phyloP scores from a whole-genome alignment of 768 basidiomycete genomes.

The Rhodotorula paludigena region DNA sequence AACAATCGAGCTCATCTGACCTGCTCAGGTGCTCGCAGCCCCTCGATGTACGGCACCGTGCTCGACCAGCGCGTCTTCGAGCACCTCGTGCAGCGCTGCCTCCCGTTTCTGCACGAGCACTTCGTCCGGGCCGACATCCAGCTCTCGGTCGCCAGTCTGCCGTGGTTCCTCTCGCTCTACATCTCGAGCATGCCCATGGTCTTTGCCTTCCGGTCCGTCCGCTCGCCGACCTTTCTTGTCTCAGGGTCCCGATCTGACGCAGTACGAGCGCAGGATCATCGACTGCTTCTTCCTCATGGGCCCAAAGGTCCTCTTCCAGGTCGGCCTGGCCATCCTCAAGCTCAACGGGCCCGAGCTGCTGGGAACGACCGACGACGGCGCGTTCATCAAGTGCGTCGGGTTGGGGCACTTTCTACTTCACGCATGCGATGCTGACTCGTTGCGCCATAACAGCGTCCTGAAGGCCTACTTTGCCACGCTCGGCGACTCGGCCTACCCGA shows the following conservation, averaged over 20 bases:
- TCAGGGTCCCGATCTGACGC: neutral
- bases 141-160: slow-evolving; percentile 89
- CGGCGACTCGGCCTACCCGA: slow-evolving; percentile 87
- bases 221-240: no score
- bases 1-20: neutral
- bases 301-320: slow-evolving; percentile 96
- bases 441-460: slow-evolving; percentile 64
- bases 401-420: slow-evolving; percentile 1
- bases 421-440: neutral
- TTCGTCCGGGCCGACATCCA: slow-evolving; percentile 88
- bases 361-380: slow-evolving; percentile 91
- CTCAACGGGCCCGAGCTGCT: slow-evolving; percentile 91
- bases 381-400: slow-evolving; percentile 74
- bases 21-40: slow-evolving; percentile 52
- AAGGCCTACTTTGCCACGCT: slow-evolving; percentile 89
- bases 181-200: slow-evolving; percentile 62
- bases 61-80: slow-evolving; percentile 99
- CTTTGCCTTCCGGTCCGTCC: slow-evolving; percentile 72
- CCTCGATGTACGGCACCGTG: slow-evolving; percentile 97
- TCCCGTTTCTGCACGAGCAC: slow-evolving; percentile 69
- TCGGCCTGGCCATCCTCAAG: slow-evolving; percentile 86
- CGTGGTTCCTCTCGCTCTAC: slow-evolving; percentile 95
- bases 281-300: slow-evolving; percentile 77
- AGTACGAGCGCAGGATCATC: slow-evolving; percentile 26
- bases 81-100: slow-evolving; percentile 76